Conservation (phyloP, 371 early-diverging fungal genomes). For the Haplosporangium sp. region DNA sequence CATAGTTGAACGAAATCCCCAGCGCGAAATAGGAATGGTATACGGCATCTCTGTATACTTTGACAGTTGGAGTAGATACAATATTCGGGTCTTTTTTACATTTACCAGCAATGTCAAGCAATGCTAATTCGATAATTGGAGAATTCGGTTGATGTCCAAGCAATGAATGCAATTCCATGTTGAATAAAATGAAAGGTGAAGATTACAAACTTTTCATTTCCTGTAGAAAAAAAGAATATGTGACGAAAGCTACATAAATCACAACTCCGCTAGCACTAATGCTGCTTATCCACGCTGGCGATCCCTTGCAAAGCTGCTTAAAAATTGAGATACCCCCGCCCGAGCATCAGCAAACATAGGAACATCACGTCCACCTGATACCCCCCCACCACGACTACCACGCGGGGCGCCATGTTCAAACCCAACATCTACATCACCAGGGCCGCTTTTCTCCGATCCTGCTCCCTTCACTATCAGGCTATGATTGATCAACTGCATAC, state of each 20-base stretch:
- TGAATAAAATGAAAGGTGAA: not conserved
- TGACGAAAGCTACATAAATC: not conserved
- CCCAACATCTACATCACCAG: constrained; percentile 8
- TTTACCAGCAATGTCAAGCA: not conserved
- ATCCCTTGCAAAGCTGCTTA: constrained; percentile 45
- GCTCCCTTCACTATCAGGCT: constrained; percentile 59
- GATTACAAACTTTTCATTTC: not conserved
- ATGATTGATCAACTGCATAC: constrained; percentile 67
- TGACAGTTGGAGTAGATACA: constrained; percentile 21
- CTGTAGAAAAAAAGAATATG: no score
- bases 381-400: constrained; percentile 26
- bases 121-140: not conserved
- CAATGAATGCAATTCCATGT: constrained; percentile 36
- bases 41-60: constrained; percentile 33
- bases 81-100: not conserved
- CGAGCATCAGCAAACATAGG: constrained; percentile 35
- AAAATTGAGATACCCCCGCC: constrained; percentile 26
- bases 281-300: constrained; percentile 18
- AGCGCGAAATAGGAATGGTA: constrained; percentile 33
- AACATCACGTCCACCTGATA: constrained; percentile 20
- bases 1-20: constrained; percentile 41
- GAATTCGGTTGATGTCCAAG: constrained; percentile 28
- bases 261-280: not conserved
- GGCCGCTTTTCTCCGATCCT: constrained; percentile 27
- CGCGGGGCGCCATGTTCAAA: constrained; percentile 5